Evolutionary conservation across 495 filamentous ascomycete species (phyloP).

Genomic region (Lasiosphaeria miniovina): DNA sequence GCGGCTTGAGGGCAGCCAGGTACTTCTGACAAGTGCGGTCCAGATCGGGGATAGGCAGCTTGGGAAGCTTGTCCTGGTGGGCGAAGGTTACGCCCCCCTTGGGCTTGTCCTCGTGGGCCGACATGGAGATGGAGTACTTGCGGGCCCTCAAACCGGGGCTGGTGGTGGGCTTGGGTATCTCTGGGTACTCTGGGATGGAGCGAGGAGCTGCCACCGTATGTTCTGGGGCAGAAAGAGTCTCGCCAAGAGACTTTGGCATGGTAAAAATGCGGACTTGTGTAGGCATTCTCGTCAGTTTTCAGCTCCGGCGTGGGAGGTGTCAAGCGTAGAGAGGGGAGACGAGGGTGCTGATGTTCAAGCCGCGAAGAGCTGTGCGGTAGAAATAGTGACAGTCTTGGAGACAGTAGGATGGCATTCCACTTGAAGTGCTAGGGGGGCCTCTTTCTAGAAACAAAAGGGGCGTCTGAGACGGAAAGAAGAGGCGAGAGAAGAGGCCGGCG

Average conservation of each 20-base stretch:
- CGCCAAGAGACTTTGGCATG: conserved; percentile 67
- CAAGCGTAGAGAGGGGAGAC: conserved; percentile 72
- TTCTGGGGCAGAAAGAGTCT: conserved; percentile 50
- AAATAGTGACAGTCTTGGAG: conserved; percentile 90
- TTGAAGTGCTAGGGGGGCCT: conserved; percentile 24
- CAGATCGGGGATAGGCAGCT: conserved; percentile 92
- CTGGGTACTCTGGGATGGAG: conserved; percentile 29
- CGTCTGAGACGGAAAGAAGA: conserved; percentile 5
- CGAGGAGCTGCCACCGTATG: conserved; percentile 28
- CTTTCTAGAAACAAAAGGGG: conserved; percentile 3
- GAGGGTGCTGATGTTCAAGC: conserved; percentile 72
- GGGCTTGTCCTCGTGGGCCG: conserved; percentile 38
- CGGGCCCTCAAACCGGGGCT: conserved; percentile 27
- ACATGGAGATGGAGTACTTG: conserved; percentile 34
- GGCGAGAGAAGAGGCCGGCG: conserved; percentile 10
- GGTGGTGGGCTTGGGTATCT: conserved; percentile 28
- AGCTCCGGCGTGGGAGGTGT: conserved; percentile 24
- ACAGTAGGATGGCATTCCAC: conserved; percentile 76
- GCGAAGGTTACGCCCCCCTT: conserved; percentile 79
- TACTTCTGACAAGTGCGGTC: conserved; percentile 78
- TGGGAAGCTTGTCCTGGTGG: conserved; percentile 81
- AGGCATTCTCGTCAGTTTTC: conserved; percentile 45
- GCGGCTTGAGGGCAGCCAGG: conserved; percentile 71
- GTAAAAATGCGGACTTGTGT: conserved; percentile 60
- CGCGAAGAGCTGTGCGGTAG: conserved; percentile 80